Base-by-base conservation (phyloP, 2,329 filamentous ascomycete genomes). In the Polytolypa hystricis region DNA sequence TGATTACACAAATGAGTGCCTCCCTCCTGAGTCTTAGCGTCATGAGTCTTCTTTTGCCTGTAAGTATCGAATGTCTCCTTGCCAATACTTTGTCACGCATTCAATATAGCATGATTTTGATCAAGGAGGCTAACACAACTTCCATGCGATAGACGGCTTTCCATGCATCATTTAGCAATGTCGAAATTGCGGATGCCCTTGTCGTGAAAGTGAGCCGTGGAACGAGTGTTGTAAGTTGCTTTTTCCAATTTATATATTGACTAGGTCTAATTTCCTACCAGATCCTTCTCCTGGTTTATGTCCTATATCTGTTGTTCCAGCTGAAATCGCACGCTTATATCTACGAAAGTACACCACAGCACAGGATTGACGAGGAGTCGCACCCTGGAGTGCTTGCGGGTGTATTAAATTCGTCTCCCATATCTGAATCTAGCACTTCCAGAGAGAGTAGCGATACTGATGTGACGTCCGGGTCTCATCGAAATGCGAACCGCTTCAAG, bases 1-100 rank as follows among this genome's bases (percentile, higher is more conserved):
- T 84, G 15, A 84, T 94, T 40, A 94, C 86, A 1, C 86, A 95
- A 57, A 94, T 94, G 84, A 94, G 85, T 56, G 87, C 87, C 35
- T 93, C 85, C 63, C 69, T 95, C 49, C 73, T 95, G 48, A 93
- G 84, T 66, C 61, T 94, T 59, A 87, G 83, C 53, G 87, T 93
- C 42, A 87, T 84, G 61, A 94, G 86, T 65, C 68, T 94, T 15
- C 72, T 94, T 17, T 64, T 95, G 9, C 86, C 87, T 1, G 80
- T 82, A 61, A 48, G 74, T 61, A 8, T 8, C 4, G 12, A n/a
- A 15, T 9, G 10, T n/a, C 32, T 6, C 20, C 21, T 1, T 34
- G n/a, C 10, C 23, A n/a, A 12, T 11, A 9, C 12, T 14, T 21
- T 11, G 17, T 29, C 34, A n/a, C n/a, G n/a, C n/a, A n/a, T n/a